A percentile compares a stretch with the other conserved stretches of the same genome.
These are phyloP conservation scores for Coccomyxa sp. DNA, from an alignment of 139 green algal genomes.

Conservation along the genomic window DNA sequence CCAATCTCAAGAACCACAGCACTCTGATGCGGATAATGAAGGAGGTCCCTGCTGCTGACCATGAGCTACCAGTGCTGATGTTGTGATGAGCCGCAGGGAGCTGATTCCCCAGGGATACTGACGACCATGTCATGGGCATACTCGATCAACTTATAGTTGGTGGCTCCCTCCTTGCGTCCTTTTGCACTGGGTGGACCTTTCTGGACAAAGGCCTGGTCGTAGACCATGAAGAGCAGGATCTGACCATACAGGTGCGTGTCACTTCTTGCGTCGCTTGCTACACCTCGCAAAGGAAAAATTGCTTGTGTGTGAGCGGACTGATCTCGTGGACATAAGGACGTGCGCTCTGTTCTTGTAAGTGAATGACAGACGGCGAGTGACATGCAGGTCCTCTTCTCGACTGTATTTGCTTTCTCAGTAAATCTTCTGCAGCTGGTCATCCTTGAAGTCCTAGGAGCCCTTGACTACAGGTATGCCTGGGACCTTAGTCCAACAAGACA, in stretches of 20 bases:
- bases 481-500: not conserved
- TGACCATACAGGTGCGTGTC: constrained; percentile 10
- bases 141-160: not conserved
- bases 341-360: not conserved
- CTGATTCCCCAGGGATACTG: too few species aligned
- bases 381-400: constrained; percentile 72
- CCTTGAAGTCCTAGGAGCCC: constrained; percentile 79
- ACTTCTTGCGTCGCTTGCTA: not conserved
- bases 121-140: too few species aligned
- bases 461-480: constrained; percentile 49
- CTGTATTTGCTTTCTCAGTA: constrained; percentile 84
- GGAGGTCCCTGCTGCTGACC: too few species aligned
- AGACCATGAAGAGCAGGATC: constrained; percentile 39
- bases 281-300: not conserved
- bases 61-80: too few species aligned
- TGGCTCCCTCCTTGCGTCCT: constrained; percentile 4
- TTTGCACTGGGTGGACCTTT: constrained; percentile 56
- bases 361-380: constrained; percentile 3
- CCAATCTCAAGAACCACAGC: too few species aligned
- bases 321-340: not conserved
- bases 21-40: too few species aligned
- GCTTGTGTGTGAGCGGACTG: not conserved
- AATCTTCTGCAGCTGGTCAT: constrained; percentile 87
- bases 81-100: too few species aligned
- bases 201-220: constrained; percentile 43